Evolutionary conservation across 306 rosid species (phyloP), one percentile per base, ranked within the genome.

Genomic region (Corylus heterophylla): DNA sequence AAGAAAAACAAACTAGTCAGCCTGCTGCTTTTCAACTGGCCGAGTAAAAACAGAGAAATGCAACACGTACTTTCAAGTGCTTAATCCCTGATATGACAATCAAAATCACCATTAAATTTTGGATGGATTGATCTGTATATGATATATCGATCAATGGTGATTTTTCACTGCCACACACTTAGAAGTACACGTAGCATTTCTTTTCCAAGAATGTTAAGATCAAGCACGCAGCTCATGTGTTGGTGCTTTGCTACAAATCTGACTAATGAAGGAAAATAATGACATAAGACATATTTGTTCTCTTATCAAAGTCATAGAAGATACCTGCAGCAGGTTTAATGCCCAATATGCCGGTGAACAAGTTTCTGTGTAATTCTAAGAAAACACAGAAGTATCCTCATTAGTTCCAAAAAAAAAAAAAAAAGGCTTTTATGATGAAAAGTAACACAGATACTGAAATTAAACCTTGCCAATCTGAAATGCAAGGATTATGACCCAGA

Each of bases 401-500:
- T 29, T 16, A 62, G 31, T 62, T 62, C 14, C 73, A 56, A 9
- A n/a, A 37, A 18, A 44, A 67, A 76, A 9, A 78, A 80, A 76
- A 39, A 42, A 5, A 0, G 54, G 0, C 20, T 52, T 49, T 68
- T n/a, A 22, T 72, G 17, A 70, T 20, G 63, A 74, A 20, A 75
- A 51, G 59, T 54, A 54, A 22, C 64, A 54, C 25, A 71, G 22
- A 22, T 77, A 47, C n/a, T 35, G 22, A 80, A 82, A 37, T 37
- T 3, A 48, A 48, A 94, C 98, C 98, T 92, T 90, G 64, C 73
- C 87, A 61, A 95, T 87, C 82, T 95, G 96, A 74, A 95, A 54
- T 25, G 71, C 87, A 52, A 95, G 98, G 79, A 92, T 88, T 52
- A 95, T 79, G 76, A 89, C 49, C 99, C 99, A 95, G 78, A 95